Evolutionary conservation across 805 yeast genomes (phyloP), one percentile per base, ranked within the genome.

Genomic region (Henningerozyma blattae): DNA sequence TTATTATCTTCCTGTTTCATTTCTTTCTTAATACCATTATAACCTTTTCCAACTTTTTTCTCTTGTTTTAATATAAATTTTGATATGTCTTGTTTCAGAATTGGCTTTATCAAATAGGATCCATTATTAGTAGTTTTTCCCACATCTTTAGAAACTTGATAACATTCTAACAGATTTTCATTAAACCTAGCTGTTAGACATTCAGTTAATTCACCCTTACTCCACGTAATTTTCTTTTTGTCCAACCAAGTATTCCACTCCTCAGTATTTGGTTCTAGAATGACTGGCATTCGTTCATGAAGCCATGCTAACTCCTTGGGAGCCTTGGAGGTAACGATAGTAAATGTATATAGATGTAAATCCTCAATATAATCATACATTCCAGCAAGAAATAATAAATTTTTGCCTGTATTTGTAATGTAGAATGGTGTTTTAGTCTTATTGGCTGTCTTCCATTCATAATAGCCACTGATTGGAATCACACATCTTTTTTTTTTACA

Each of bases 401-500:
- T 59, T 0, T 58, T 54, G 36, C 68, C 72, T 28, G 63, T 65
- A 22, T 79, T 63, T 22, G 65, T 69, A 14, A 86, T 65, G 47
- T 61, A 87, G 50, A 77, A 72, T 0, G 95, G 95, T 0, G 54
- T 52, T 47, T 74, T 78, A 8, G 59, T 56, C 34, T 50, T 59
- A 9, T 48, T 50, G 14, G 35, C 37, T 2, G 49, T 40, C 14
- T 47, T 42, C 95, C 96, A 87, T 55, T 87, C 96, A 48, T 72
- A 87, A 54, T 87, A 87, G 0, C 95, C 95, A 46, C 72, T 69
- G 27, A 82, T 67, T 0, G 94, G 89, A 0, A 85, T 72, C 1
- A 78, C 75, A 51, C 95, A 86, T 26, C 95, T 60, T 4, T 61
- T 59, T 7, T 56, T 56, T 17, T 64, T 56, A 25, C 65, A 57